Evolutionary conservation across 2,329 filamentous ascomycete species (phyloP).

Genomic region (Calycina herbarum): DNA sequence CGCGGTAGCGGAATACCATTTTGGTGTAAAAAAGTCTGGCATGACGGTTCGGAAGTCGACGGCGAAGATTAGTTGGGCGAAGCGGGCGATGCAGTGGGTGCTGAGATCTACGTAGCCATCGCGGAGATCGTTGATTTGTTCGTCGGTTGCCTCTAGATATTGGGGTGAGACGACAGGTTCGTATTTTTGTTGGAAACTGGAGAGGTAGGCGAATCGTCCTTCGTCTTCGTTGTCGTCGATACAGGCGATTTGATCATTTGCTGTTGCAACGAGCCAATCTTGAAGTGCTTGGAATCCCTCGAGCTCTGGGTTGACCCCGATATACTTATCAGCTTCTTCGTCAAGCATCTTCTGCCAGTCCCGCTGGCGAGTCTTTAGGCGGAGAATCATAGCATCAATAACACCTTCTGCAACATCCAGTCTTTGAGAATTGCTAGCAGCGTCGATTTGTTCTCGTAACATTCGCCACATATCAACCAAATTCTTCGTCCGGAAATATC

Average conservation of each 20-base stretch:
- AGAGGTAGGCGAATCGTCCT: constrained; percentile 76
- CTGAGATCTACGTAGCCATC: constrained; percentile 95
- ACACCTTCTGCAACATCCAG: constrained; percentile 92
- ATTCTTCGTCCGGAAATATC: constrained; percentile 88
- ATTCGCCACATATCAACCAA: constrained; percentile 96
- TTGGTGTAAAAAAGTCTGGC: constrained; percentile 84
- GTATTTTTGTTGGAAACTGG: constrained; percentile 81
- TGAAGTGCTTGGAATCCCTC: constrained; percentile 77
- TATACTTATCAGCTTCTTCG: constrained; percentile 77
- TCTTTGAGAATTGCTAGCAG: constrained; percentile 80
- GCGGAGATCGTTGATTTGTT: constrained; percentile 72
- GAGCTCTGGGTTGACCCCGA: constrained; percentile 54
- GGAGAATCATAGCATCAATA: constrained; percentile 91
- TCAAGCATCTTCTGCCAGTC: constrained; percentile 87
- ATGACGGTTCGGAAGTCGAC: constrained; percentile 86
- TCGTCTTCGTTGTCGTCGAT: constrained; percentile 88
- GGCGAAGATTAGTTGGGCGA: constrained; percentile 82
- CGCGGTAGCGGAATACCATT: constrained; percentile 83
- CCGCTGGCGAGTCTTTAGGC: constrained; percentile 78
- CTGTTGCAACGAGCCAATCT: constrained; percentile 95
- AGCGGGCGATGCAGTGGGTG: constrained; percentile 87
- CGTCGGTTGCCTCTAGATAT: constrained; percentile 73
- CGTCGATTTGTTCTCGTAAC: constrained; percentile 87
- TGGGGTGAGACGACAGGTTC: constrained; percentile 76
- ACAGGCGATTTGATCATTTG: constrained; percentile 97